Evolutionary conservation across 176 grass and related monocot species (phyloP), one percentile per base, ranked within the genome.

Genomic region (Phoenix roebelenii): DNA sequence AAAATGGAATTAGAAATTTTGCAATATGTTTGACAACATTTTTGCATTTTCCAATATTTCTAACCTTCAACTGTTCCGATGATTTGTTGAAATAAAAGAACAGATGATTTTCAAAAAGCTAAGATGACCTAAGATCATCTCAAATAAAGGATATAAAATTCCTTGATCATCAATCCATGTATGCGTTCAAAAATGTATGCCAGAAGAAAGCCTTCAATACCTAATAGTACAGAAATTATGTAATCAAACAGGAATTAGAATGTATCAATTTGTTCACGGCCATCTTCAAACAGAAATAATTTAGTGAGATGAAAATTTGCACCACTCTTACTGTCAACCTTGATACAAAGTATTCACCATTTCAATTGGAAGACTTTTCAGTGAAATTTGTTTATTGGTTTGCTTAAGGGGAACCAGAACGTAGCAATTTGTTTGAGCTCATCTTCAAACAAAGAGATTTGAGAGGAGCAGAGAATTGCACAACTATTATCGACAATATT

Each of bases 281-380:
- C 4, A 59, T 74, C 39, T 49, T 48, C 71, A 74, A 64, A 54
- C n/a, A 53, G 32, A 24, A 24, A 48, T 54, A 23, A 16, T 64
- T 63, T 23, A 66, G 15, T 20, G 20, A 44, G 28, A 67, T 7
- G 51, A 15, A 50, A n/a, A 4, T 7, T 29, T 67, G 61, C 53
- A 75, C 3, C 50, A 15, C 12, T 32, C 14, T 17, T 59, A 67
- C 52, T 59, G 61, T 52, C 62, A 66, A 66, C 7, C 51, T 57
- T 75, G 17, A 75, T 75, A 52, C 62, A 30, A 66, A 66, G 62
- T 30, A 14, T 25, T 51, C 9, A 5, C 30, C 30, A 51, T 44
- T 58, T 58, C 9, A 28, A 16, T 51, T 66, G 55, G 57, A 67
- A 16, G 61, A 59, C 52, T 75, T 67, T 75, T 19, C 20, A 51